Evolutionary conservation across 371 early-diverging fungal genomes (phyloP).

Genomic region (Circinella minor): DNA sequence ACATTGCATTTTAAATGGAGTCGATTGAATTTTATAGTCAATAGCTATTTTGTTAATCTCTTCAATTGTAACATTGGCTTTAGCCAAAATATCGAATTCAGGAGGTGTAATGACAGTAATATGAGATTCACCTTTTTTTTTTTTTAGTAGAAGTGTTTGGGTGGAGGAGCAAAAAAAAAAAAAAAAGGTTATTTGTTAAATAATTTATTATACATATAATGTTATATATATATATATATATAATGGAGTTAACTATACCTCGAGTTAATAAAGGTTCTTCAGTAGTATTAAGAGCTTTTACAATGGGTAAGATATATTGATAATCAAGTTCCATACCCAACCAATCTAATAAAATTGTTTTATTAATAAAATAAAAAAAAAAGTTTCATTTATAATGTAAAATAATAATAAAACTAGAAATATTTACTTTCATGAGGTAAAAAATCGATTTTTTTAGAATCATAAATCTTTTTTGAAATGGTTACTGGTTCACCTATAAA

Average conservation of each 20-base stretch:
- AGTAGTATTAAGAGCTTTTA: constrained; percentile 57
- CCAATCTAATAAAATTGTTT: constrained; percentile 35
- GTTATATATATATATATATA: constrained; percentile 3
- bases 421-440: constrained; percentile 41
- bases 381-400: not conserved
- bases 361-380: no score
- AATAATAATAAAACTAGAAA: not conserved
- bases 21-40: constrained; percentile 57
- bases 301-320: constrained; percentile 58
- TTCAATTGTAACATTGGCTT: constrained; percentile 70
- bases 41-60: constrained; percentile 70
- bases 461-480: constrained; percentile 47
- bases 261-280: constrained; percentile 49
- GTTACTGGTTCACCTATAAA: constrained; percentile 30
- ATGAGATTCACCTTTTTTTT: constrained; percentile 70
- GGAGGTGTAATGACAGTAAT: constrained; percentile 80
- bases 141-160: no score
- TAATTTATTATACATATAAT: not conserved
- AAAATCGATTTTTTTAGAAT: constrained; percentile 53
- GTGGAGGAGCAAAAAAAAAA: no score
- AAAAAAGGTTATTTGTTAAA: not conserved
- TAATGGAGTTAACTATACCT: constrained; percentile 13
- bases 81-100: constrained; percentile 66
- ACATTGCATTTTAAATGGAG: constrained; percentile 63
- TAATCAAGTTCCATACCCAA: constrained; percentile 69